Evolutionary conservation across 441 rosid species (phyloP).

Genomic region (Raphanus hybrid): DNA sequence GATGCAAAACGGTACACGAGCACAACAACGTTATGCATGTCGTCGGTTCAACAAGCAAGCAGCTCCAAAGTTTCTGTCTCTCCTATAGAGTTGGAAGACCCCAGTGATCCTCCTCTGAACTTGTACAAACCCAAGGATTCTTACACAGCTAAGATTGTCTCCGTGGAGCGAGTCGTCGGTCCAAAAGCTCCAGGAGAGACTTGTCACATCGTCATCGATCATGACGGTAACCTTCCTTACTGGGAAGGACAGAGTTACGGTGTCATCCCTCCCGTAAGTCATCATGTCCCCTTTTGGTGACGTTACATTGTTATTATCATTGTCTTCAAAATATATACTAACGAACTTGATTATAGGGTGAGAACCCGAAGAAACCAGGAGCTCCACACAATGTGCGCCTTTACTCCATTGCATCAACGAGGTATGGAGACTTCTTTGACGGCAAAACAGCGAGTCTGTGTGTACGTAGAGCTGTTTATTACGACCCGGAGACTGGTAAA

Average conservation of each 20-base stretch:
- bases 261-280: constrained; percentile 90
- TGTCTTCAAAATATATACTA: neutral
- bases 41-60: constrained; percentile 86
- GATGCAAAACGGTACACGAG: constrained; percentile 39
- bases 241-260: constrained; percentile 99
- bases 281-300: neutral
- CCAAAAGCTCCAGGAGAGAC: constrained; percentile 92
- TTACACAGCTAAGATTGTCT: constrained; percentile 78
- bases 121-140: constrained; percentile 78
- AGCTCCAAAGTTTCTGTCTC: constrained; percentile 66
- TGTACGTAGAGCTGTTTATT: constrained; percentile 88
- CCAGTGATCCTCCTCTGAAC: constrained; percentile 75
- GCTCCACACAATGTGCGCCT: constrained; percentile 78
- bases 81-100: constrained; percentile 72
- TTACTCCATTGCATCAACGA: constrained; percentile 86
- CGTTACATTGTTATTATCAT: neutral
- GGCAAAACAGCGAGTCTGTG: constrained; percentile 84
- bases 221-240: constrained; percentile 82
- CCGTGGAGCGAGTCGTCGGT: constrained; percentile 87
- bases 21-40: constrained; percentile 55
- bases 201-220: constrained; percentile 90
- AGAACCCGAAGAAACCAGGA: constrained; percentile 92
- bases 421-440: constrained; percentile 85
- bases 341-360: constrained; percentile 61
- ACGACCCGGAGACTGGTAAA: constrained; percentile 86